Evolutionary conservation across 345 rosid genomes (phyloP).

Genomic region (Conringia planisiliqua): DNA sequence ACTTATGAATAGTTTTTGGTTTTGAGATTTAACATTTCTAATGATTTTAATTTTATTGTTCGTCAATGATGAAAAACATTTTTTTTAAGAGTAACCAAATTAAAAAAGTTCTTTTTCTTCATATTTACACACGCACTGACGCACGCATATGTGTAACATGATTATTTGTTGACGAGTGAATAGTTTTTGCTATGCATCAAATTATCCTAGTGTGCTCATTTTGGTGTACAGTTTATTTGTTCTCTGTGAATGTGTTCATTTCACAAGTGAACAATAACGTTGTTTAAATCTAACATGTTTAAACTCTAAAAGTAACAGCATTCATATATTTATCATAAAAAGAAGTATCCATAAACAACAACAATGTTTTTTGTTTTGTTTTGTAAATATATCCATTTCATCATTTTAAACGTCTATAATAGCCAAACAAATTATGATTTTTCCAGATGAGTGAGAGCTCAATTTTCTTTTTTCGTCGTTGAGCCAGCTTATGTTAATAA

Average conservation of each 20-base stretch:
- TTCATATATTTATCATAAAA: not conserved
- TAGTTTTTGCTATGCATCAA: not conserved
- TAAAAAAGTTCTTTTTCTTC: not conserved
- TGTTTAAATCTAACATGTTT: not conserved
- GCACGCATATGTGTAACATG: not conserved
- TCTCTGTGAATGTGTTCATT: not conserved
- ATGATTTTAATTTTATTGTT: not conserved
- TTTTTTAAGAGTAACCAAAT: not conserved
- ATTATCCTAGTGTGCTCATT: not conserved
- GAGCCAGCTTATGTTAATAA: too few species aligned
- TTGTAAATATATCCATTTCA: not conserved
- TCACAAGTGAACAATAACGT: not conserved
- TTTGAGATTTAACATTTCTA: not conserved
- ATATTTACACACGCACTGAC: not conserved
- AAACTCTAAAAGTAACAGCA: not conserved
- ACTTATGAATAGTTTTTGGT: not conserved
- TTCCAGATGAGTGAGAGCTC: not conserved
- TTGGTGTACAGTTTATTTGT: not conserved
- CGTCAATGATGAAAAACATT: not conserved
- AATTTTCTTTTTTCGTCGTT: too few species aligned
- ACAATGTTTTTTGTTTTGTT: not conserved
- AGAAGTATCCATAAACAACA: not conserved
- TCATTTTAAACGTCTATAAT: not conserved
- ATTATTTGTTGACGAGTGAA: not conserved
- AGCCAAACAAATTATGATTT: too few species aligned